Base-by-base conservation (phyloP, 2,329 filamentous ascomycete species). In the Apiospora marii region DNA sequence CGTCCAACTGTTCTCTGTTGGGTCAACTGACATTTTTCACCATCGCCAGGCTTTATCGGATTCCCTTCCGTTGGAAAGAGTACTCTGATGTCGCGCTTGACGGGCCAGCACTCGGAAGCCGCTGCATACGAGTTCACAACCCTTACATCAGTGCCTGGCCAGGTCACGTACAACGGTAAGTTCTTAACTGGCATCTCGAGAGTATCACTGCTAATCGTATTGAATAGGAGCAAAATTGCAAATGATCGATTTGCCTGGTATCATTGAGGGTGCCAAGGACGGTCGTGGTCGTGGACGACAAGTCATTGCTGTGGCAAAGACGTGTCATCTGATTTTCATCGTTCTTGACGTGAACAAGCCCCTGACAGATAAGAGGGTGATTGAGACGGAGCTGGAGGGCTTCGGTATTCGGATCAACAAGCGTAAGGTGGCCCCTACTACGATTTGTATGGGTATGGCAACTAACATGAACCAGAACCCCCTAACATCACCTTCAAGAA, bases 401-500 rank as follows among this genome's bases (percentile, higher is more conserved):
- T 99, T 99, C 79, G 96, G 96, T 46, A 98, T 99, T 81, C 91
- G 96, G 72, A 96, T 98, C 87, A 99, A 99, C 88, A 99, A 98
- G 87, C 30, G 68, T 70, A 58, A 58, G 68, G n/a, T 14, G 6
- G 13, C n/a, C 27, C 41, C n/a, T 68, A 41, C 19, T n/a, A 41
- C 10, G 58, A 2, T 13, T 41, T 3, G 41, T 61, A 37, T 41
- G 34, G n/a, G 30, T 4, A 22, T 41, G 58, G 34, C 10, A 24
- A 37, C 44, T 69, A 34, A 69, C 34, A 8, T 13, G 24, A n/a
- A 43, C n/a, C 34, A 70, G 86, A 91, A 78, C 96, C 96, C 37
- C 96, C 96, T 53, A 99, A 99, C 82, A 99, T 99, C 80, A 94
- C 96, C n/a, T 98, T 98, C 88, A 97, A 92, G 85, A 99, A 99